Evolutionary conservation across 345 rosid species (phyloP), one percentile per base, ranked within the genome.

Genomic region (Alliaria petiolata): DNA sequence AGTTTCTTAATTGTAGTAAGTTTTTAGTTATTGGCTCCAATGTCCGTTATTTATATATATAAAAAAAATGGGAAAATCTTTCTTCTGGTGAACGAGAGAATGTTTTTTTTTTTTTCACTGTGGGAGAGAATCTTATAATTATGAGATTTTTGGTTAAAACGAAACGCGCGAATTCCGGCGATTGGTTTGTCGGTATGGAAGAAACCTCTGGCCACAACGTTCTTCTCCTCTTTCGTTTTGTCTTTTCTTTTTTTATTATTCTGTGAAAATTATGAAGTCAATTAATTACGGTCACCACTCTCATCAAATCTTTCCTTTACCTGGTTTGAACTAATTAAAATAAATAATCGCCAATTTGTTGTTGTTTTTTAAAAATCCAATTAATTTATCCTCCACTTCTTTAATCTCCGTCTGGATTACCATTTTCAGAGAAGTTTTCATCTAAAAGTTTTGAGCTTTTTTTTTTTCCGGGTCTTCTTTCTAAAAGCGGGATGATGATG

Each of bases 91-190:
- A 68, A 30, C 13, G n/a, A 47, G 33, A 53, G 77, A 72, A 72
- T 64, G 71, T 55, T 16, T 51, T 70, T 62, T n/a, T n/a, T n/a
- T n/a, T 9, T 55, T 7, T 25, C 28, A 39, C 12, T 5, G 44
- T 5, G 12, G 20, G 45, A 45, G 54, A n/a, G n/a, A 42, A 54
- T 67, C 31, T 68, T 25, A 26, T 26, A 22, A 57, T 39, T 36
- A 26, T 50, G 58, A 70, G 31, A 70, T 50, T 59, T 74, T 50
- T 22, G n/a, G 53, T 31, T 38, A 39, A 66, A 67, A 61, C 51
- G 25, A 62, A 36, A 63, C 65, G 53, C 79, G 69, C 34, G 52
- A 75, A 68, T 17, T 61, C 42, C 50, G 79, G 74, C 15, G 40
- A 53, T 19, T 68, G 5, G 63, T 67, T 66, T 38, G 39, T 47